Evolutionary conservation across 257 asterid species (phyloP), one percentile per base, ranked within the genome.

Genomic region (Solanum bulbocastanum): DNA sequence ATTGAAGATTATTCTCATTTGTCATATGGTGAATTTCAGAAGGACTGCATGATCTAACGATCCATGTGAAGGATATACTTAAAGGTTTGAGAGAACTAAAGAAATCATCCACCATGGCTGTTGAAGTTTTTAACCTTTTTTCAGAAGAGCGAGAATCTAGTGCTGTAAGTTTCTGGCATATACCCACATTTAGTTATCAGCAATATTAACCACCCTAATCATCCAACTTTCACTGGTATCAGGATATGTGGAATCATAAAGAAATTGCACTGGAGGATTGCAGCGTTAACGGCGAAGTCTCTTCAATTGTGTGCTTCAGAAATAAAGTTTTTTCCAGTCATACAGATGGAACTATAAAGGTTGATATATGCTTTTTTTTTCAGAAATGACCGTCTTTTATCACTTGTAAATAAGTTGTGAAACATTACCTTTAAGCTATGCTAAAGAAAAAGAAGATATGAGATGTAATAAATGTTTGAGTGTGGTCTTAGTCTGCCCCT

Each of bases 281-380:
- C 91, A 88, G 93, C 62, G 74, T 71, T 66, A 94, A 92, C 46
- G 99, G 99, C 56, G 99, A 95, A 91, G 95, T 96, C 79, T 85
- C 92, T 56, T 49, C 97, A 0, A 68, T 94, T n/a, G 89, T 92
- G 83, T 92, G 91, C 93, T 93, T 90, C 91, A 92, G 89, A 72
- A 94, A 90, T 71, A 93, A 88, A 85, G 62, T 94, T 65, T 93
- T 93, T 93, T 94, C 98, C 1, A 96, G 99, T 89, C 99, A 96
- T 87, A 91, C 97, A 25, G 98, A 95, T 90, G 99, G 99, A 85
- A 92, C 95, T 32, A 90, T 96, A 91, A 94, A 96, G 96, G 97
- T 94, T 40, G 23, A 71, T 79, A 4, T 14, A 18, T 46, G 25
- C 13, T 36, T 84, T 71, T 18, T 87, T n/a, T 30, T 1, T 39